Conservation (phyloP, 2,329 filamentous ascomycete genomes). For the Talaromyces amestolkiae region DNA sequence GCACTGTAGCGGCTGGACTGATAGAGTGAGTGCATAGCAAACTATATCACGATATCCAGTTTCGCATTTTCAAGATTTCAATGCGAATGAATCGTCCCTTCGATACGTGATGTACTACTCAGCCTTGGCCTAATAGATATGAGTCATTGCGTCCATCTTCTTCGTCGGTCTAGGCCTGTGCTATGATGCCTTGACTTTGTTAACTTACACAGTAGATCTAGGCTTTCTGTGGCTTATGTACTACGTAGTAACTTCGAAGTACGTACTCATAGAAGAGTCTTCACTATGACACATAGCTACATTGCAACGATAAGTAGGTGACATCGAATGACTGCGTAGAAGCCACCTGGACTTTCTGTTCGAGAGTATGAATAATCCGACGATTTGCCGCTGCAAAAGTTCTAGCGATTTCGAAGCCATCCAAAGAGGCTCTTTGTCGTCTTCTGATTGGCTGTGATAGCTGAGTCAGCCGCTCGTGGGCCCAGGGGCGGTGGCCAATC, state of each 20-base stretch:
- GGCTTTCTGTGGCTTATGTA: background rate
- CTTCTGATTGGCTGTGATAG: constrained; percentile 5
- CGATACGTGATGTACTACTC: background rate
- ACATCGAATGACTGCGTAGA: too few species aligned
- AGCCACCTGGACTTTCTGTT: background rate
- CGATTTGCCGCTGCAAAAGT: background rate
- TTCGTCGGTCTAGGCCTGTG: background rate
- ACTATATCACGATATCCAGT: background rate
- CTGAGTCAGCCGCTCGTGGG: constrained; percentile 31
- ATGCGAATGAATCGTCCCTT: background rate
- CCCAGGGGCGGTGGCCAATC: constrained; percentile 33
- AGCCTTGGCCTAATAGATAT: background rate
- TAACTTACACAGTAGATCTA: background rate
- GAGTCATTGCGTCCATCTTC: background rate
- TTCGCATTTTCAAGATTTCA: background rate
- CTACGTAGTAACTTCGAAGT: background rate
- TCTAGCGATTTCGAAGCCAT: constrained; percentile 18
- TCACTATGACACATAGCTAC: background rate
- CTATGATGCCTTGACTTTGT: background rate
- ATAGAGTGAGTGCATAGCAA: constrained; percentile 56
- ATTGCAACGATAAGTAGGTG: background rate
- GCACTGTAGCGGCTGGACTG: constrained; percentile 83
- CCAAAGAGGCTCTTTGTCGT: constrained; percentile 20
- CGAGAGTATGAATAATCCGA: background rate
- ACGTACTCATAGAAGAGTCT: background rate